phyloP scores from a whole-genome alignment of 1,284 basidiomycete species.

The Gomphus bonarii region DNA sequence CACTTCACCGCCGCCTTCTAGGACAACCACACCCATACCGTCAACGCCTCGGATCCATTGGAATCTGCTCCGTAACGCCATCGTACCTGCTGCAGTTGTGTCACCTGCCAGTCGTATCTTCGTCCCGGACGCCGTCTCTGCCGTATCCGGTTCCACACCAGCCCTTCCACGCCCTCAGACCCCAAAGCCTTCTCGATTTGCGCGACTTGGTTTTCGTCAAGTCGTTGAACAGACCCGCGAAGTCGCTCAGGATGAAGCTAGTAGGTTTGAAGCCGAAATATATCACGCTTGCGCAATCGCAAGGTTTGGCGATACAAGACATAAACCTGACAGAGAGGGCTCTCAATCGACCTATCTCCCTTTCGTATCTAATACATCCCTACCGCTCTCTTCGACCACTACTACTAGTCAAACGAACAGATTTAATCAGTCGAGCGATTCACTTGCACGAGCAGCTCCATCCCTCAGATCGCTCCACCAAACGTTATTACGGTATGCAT shows the following conservation, averaged over 20 bases:
- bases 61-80: slow-evolving; percentile 10
- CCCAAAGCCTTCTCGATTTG: slow-evolving; percentile 45
- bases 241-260: slow-evolving; percentile 31
- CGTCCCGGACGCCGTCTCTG: slow-evolving; percentile 20
- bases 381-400: slow-evolving; percentile 20
- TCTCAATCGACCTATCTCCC: slow-evolving; percentile 28
- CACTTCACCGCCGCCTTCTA: background rate
- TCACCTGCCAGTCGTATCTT: slow-evolving; percentile 24
- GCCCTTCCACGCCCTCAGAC: slow-evolving; percentile 24
- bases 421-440: background rate
- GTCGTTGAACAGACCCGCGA: slow-evolving; percentile 50
- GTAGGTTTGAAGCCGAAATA: slow-evolving; percentile 39
- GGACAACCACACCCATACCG: background rate
- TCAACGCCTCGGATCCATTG: slow-evolving; percentile 3
- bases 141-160: slow-evolving; percentile 18
- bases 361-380: slow-evolving; percentile 36
- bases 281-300: slow-evolving; percentile 39
- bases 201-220: slow-evolving; percentile 44
- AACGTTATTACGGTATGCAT: slow-evolving; percentile 32
- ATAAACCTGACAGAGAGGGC: slow-evolving; percentile 26
- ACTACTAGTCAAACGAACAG: slow-evolving; percentile 18
- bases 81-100: background rate
- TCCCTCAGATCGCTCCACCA: slow-evolving; percentile 31
- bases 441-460: slow-evolving; percentile 13
- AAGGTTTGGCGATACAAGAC: slow-evolving; percentile 27